Evolutionary conservation across 176 grass and related monocot genomes (phyloP).

Genomic region (Aegilops speltoides): DNA sequence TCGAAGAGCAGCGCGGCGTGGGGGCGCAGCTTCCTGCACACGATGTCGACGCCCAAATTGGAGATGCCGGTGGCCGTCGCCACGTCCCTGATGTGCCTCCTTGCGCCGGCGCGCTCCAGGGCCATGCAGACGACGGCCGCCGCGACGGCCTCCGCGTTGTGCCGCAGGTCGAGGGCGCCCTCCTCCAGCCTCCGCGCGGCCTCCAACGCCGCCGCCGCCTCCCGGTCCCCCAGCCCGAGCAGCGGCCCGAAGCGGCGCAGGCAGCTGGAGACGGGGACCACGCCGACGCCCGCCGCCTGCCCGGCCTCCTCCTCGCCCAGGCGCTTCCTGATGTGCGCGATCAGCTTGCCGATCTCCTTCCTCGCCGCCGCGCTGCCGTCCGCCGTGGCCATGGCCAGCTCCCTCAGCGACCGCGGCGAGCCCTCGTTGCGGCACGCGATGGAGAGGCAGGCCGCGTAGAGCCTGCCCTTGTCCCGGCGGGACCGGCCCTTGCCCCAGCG

Average conservation of each 20-base stretch:
- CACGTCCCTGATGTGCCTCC: slow-evolving; percentile 14
- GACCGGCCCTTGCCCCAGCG: background rate
- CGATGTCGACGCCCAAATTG: background rate
- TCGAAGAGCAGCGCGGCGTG: slow-evolving; percentile 18
- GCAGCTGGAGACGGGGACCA: slow-evolving; percentile 26
- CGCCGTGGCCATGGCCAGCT: slow-evolving; percentile 16
- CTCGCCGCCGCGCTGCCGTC: background rate
- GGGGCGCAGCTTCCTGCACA: slow-evolving; percentile 21
- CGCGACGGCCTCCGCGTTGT: slow-evolving; percentile 33
- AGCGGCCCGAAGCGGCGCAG: slow-evolving; percentile 21
- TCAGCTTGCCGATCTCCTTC: slow-evolving; percentile 30
- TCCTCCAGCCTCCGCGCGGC: slow-evolving; percentile 9
- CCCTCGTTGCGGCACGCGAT: slow-evolving; percentile 47
- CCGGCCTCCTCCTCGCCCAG: slow-evolving; percentile 37
- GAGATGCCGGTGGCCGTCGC: slow-evolving; percentile 36
- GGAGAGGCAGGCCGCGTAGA: slow-evolving; percentile 50
- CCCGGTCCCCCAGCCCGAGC: slow-evolving; percentile 29
- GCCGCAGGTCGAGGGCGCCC: slow-evolving; percentile 20
- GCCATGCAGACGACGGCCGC: slow-evolving; percentile 35
- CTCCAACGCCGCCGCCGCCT: background rate
- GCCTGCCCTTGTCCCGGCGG: background rate
- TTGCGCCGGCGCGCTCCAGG: slow-evolving; percentile 10
- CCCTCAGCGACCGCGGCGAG: slow-evolving; percentile 43
- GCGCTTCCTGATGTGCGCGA: slow-evolving; percentile 27
- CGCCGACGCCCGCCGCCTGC: slow-evolving; percentile 8